A percentile compares a stretch with the other conserved stretches of the same genome.
Evolutionary conservation across 352 stramenopile genomes (phyloP).

Genomic region (Pythium periplocum): DNA sequence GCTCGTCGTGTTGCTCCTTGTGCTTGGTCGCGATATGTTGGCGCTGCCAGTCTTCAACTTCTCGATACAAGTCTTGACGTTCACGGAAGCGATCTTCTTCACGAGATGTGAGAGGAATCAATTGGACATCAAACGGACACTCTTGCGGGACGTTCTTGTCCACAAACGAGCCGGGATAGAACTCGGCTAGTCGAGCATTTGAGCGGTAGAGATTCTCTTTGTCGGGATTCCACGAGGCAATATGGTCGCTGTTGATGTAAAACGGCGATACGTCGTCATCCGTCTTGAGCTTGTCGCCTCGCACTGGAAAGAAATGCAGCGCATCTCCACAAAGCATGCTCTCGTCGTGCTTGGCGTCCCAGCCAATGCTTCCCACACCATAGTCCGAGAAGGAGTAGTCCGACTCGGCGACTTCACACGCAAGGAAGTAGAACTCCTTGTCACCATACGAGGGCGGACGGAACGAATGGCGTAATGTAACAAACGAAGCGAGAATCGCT

Average conservation of each 20-base stretch:
- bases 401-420: constrained; percentile 61
- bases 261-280: constrained; percentile 23
- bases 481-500: constrained; percentile 53
- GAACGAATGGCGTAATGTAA: constrained; percentile 20
- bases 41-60: not conserved
- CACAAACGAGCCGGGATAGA: constrained; percentile 43
- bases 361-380: constrained; percentile 45
- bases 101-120: constrained; percentile 25
- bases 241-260: constrained; percentile 71
- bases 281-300: not conserved
- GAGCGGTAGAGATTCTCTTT: constrained; percentile 45
- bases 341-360: constrained; percentile 30
- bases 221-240: constrained; percentile 26
- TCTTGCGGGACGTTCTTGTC: constrained; percentile 37
- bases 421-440: constrained; percentile 78
- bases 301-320: constrained; percentile 53
- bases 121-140: constrained; percentile 51
- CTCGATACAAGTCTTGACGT: constrained; percentile 19
- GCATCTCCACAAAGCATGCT: constrained; percentile 46
- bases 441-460: constrained; percentile 53
- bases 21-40: too few relatives aligned
- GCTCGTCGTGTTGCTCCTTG: too few relatives aligned
- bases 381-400: constrained; percentile 66
- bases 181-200: constrained; percentile 34
- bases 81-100: constrained; percentile 35